These are phyloP conservation scores for Gaeumannomyces tritici DNA, from an alignment of 2,329 filamentous ascomycete genomes.

Conservation along the genomic window DNA sequence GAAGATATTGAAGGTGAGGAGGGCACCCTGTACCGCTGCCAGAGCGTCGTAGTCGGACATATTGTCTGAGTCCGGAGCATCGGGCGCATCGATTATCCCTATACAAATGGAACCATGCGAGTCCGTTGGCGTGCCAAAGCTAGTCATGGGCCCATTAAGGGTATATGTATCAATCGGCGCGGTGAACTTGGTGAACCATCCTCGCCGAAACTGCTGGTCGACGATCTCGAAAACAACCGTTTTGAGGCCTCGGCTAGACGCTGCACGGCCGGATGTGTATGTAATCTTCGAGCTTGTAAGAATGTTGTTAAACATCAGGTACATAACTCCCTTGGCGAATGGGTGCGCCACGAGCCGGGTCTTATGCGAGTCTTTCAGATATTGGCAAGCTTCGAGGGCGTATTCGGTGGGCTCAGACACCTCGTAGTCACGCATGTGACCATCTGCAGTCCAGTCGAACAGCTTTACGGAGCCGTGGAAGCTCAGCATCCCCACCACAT, in stretches of 20 bases:
- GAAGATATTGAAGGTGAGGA: not conserved
- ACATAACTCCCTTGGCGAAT: not conserved
- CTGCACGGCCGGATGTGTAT: too few relatives aligned
- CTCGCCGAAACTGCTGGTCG: not conserved
- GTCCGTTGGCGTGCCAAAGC: not conserved
- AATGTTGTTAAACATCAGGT: not conserved
- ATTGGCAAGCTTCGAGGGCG: not conserved
- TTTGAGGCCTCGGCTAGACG: too few relatives aligned
- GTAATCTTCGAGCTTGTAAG: not conserved
- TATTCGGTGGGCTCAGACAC: not conserved
- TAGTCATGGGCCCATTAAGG: too few relatives aligned
- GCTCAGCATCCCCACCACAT: not conserved
- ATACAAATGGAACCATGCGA: not conserved
- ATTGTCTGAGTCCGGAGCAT: too few relatives aligned
- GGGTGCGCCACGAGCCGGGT: not conserved
- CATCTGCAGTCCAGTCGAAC: not conserved
- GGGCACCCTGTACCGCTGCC: too few relatives aligned
- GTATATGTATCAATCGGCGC: not conserved
- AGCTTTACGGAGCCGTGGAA: not conserved
- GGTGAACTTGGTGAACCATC: not conserved
- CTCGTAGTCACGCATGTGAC: not conserved
- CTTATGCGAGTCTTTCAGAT: not conserved
- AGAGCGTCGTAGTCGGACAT: too few relatives aligned
- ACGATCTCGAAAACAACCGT: not conserved
- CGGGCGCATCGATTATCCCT: not conserved